Conservation (phyloP, 768 basidiomycete species). For the Psilocybe tampanensis region DNA sequence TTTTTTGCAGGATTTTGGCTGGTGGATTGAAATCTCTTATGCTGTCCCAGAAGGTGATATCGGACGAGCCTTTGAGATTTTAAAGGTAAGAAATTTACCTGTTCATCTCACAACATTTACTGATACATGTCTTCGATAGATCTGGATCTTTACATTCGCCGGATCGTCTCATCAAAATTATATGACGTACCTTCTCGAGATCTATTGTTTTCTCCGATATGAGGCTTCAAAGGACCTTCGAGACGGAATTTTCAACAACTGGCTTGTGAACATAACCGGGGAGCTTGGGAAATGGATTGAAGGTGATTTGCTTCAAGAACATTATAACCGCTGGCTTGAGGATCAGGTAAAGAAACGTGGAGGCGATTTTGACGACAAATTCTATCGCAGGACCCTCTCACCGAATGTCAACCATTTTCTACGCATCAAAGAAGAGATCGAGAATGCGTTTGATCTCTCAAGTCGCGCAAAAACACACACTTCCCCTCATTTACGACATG, state of each 20-base stretch:
- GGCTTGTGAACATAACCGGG: conserved; percentile 26
- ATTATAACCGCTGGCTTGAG: conserved; percentile 24
- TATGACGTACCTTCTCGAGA: conserved; percentile 23
- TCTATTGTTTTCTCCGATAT: conserved; percentile 22
- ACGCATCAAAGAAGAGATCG: conserved; percentile 22
- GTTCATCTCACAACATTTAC: neutral
- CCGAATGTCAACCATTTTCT: conserved; percentile 25
- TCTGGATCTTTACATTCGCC: conserved; percentile 26
- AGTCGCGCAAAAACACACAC: conserved; percentile 18
- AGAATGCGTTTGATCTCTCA: conserved; percentile 14
- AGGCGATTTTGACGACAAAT: conserved; percentile 21
- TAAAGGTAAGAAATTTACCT: conserved; percentile 33
- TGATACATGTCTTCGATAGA: no score
- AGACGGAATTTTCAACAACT: conserved; percentile 21
- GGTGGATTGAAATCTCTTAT: conserved; percentile 22
- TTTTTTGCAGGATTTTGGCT: conserved; percentile 20
- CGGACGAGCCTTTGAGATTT: conserved; percentile 26
- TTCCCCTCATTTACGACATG: conserved; percentile 4
- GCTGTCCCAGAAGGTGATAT: conserved; percentile 31
- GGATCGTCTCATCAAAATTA: conserved; percentile 26
- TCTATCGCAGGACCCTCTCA: conserved; percentile 23
- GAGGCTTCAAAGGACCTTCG: conserved; percentile 22
- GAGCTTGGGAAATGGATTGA: conserved; percentile 17
- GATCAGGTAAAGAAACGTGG: conserved; percentile 20
- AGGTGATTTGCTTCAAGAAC: conserved; percentile 24